Conservation (phyloP, 345 rosid species). For the Cardamine resedifolia region DNA sequence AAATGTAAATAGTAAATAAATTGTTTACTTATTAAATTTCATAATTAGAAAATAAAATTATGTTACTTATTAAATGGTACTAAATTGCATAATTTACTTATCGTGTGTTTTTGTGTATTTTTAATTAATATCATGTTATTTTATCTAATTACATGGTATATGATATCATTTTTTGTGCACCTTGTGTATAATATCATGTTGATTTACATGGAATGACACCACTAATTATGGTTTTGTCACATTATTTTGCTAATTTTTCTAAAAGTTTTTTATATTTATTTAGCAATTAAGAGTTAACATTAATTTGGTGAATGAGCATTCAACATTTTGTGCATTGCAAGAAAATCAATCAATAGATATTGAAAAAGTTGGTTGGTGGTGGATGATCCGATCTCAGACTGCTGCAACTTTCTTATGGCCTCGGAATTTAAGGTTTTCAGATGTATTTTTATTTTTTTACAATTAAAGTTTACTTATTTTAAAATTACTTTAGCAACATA, state of each 20-base stretch:
- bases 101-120: neutral
- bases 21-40: no score
- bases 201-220: neutral
- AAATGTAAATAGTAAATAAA: no score
- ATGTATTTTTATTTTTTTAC: neutral
- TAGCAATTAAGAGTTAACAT: neutral
- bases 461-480: neutral
- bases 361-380: constrained; percentile 24
- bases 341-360: neutral
- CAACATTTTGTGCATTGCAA: neutral
- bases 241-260: no score
- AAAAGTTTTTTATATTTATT: no score
- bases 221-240: no score
- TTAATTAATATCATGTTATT: no score
- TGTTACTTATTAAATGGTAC: no score
- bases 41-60: no score
- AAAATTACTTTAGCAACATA: neutral
- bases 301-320: neutral
- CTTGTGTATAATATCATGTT: neutral
- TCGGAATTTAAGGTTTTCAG: constrained; percentile 38
- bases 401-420: constrained; percentile 17
- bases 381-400: constrained; percentile 11
- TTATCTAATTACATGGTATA: no score
- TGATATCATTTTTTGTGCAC: no score
- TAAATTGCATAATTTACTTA: neutral